Conservation (phyloP, 805 yeast genomes). For the Teunomyces kruisii region DNA sequence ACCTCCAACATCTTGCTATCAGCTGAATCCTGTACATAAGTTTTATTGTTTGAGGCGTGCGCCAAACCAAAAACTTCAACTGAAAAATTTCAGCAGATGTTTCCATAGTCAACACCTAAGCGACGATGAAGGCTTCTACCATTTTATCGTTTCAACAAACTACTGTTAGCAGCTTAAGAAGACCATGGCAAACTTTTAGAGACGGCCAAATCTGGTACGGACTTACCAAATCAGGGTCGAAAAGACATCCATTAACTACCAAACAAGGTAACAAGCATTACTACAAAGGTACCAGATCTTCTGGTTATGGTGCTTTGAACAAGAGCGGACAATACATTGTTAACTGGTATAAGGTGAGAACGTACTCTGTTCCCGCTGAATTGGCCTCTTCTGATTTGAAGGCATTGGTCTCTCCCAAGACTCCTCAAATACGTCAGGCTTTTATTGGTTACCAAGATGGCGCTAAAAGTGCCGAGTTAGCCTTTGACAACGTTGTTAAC, state of each 20-base stretch:
- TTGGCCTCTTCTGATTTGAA: conserved; percentile 45
- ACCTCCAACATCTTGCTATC: background rate
- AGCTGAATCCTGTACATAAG: background rate
- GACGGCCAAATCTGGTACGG: conserved; percentile 89
- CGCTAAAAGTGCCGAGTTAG: conserved; percentile 69
- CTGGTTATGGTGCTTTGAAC: conserved; percentile 86
- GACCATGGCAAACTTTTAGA: conserved; percentile 87
- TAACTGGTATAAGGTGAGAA: conserved; percentile 83
- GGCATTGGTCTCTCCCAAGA: conserved; percentile 75
- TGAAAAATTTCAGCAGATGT: conserved; percentile 3
- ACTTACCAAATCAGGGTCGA: conserved; percentile 70
- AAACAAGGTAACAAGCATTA: conserved; percentile 92
- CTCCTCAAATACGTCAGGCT: conserved; percentile 67
- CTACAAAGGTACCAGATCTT: conserved; percentile 95
- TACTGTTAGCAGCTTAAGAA: conserved; percentile 49
- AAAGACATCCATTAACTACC: conserved; percentile 80
- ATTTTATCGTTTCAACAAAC: conserved; percentile 41
- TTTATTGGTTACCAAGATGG: conserved; percentile 72
- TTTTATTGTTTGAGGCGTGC: background rate
- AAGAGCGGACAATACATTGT: conserved; percentile 71
- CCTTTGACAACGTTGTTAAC: conserved; percentile 69
- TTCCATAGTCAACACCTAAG: background rate
- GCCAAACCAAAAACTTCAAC: background rate
- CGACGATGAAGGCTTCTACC: conserved; percentile 50
- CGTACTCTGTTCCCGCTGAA: conserved; percentile 77